These are phyloP conservation scores for Danielozyma ontarioensis DNA, from an alignment of 805 yeast species.

Conservation along the genomic window DNA sequence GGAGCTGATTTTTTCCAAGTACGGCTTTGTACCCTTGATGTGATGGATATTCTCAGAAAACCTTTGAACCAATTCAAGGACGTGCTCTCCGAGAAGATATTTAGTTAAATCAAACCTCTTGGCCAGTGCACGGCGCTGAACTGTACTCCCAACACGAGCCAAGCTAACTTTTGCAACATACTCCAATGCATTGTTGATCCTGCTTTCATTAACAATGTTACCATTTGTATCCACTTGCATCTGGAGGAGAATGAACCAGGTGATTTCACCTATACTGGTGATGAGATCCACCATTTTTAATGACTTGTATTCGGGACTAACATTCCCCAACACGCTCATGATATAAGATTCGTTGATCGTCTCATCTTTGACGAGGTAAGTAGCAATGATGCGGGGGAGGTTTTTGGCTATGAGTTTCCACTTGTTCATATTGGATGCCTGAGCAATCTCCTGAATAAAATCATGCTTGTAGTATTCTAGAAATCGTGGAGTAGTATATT, in stretches of 20 bases:
- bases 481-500: slow-evolving; percentile 72
- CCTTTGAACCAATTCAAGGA: slow-evolving; percentile 70
- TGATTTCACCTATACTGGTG: slow-evolving; percentile 32
- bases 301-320: slow-evolving; percentile 42
- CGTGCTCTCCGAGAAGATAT: slow-evolving; percentile 45
- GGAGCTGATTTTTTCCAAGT: slow-evolving; percentile 64
- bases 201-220: slow-evolving; percentile 23
- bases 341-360: slow-evolving; percentile 46
- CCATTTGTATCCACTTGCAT: slow-evolving; percentile 25
- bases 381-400: slow-evolving; percentile 52
- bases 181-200: slow-evolving; percentile 39
- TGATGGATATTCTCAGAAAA: slow-evolving; percentile 79
- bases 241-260: slow-evolving; percentile 31
- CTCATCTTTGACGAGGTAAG: slow-evolving; percentile 47
- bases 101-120: slow-evolving; percentile 20
- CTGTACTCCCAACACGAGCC: slow-evolving; percentile 9
- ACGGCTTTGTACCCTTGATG: slow-evolving; percentile 64
- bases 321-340: slow-evolving; percentile 47
- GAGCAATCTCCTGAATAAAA: slow-evolving; percentile 59
- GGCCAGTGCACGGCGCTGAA: slow-evolving; percentile 1
- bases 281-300: slow-evolving; percentile 28
- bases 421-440: slow-evolving; percentile 40
- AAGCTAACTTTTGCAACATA: slow-evolving; percentile 29
- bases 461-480: slow-evolving; percentile 62
- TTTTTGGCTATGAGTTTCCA: slow-evolving; percentile 44